Evolutionary conservation across 768 basidiomycete species (phyloP), one percentile per base, ranked within the genome.

Genomic region (Rossbeevera mucosa): DNA sequence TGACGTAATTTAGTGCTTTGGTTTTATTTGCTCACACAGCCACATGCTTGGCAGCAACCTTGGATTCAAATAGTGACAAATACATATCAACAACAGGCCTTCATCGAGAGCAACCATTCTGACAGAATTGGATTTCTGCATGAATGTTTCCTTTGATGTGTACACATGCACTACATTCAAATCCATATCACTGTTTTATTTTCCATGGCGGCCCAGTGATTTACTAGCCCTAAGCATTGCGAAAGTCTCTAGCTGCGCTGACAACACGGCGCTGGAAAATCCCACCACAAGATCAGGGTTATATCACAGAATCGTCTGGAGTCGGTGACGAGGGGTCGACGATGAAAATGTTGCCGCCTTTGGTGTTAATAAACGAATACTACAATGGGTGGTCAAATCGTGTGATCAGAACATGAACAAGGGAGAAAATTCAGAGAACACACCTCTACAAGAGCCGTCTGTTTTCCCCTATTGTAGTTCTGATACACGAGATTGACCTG

Each of bases 401-500:
- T 18, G 11, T 22, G n/a, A 49, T 5, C 16, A 29, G 11, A 28
- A 33, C 4, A 18, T 38, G 36, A 38, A 38, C 7, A 36, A 9
- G 0, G 4, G 4, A 4, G 13, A 8, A 44, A 52, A n/a, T 2
- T 2, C 9, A 13, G 7, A 30, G 7, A 28, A 41, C 69, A 31
- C 55, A 78, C 79, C 73, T 81, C 80, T 6, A 74, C 76, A 13
- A 82, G 72, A 50, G 80, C 77, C 13, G 77, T 62, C 2, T 68
- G 72, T 20, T 65, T 66, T 4, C 72, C 71, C 51, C 63, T 72
- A 59, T 81, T 80, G 63, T 81, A 81, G 57, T 80, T 82, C 51
- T 76, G 75, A 59, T 82, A 82, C 18, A 82, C 78, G 40, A 82
- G 64, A 62, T 81, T 82, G 21, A 80, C 76, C 77, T 80, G 54